phyloP scores from a whole-genome alignment of 345 rosid species.

The Linum usitatissimum region DNA sequence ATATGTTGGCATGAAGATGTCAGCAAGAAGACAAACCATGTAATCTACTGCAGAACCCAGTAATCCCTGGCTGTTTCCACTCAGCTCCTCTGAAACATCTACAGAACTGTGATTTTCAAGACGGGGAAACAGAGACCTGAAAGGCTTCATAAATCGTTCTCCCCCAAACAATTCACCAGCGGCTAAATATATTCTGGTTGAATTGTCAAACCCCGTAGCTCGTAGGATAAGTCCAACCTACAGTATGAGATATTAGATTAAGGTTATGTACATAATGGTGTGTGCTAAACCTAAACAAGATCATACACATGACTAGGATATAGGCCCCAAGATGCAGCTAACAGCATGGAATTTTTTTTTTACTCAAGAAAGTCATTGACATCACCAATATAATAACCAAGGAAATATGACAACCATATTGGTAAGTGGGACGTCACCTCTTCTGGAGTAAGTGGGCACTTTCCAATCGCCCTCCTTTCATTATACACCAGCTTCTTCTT shows the following conservation, averaged over 20 bases:
- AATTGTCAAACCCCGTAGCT: conserved; percentile 85
- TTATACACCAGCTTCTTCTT: conserved; percentile 50
- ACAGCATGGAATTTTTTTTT: neutral
- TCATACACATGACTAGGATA: neutral
- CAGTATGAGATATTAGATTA: conserved; percentile 17
- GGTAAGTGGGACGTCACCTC: conserved; percentile 37
- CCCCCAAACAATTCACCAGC: conserved; percentile 98
- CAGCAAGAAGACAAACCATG: conserved; percentile 96
- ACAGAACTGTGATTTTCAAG: conserved; percentile 93
- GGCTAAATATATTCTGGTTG: conserved; percentile 84
- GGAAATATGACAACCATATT: neutral
- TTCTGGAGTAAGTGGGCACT: conserved; percentile 86
- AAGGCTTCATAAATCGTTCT: conserved; percentile 80
- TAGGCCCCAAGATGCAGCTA: neutral
- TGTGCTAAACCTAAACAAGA: neutral
- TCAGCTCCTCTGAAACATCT: conserved; percentile 61
- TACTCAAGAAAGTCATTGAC: neutral
- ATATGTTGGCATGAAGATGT: conserved; percentile 94
- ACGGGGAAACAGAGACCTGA: conserved; percentile 62
- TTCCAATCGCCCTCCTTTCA: conserved; percentile 83
- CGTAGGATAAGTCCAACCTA: conserved; percentile 89
- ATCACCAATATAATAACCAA: neutral
- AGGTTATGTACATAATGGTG: neutral
- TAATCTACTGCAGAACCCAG: conserved; percentile 99
- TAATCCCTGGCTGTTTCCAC: conserved; percentile 50